phyloP scores from a whole-genome alignment of 2,329 filamentous ascomycete genomes.

The Cercospora nicotianae region DNA sequence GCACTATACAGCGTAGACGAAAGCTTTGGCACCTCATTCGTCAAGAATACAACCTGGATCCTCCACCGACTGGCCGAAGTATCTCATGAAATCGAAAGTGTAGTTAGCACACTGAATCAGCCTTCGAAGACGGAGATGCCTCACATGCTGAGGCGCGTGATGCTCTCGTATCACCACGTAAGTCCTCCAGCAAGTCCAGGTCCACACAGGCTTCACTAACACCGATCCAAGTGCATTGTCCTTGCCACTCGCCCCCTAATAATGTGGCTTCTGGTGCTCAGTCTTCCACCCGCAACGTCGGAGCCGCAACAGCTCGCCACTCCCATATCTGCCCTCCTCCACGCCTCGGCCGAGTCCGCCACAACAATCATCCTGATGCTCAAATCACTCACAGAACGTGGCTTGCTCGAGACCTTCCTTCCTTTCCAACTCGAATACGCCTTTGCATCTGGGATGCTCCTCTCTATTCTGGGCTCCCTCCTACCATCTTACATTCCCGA shows the following conservation, averaged over 20 bases:
- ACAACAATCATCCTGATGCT: conserved; percentile 14
- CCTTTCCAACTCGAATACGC: conserved; percentile 31
- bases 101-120: conserved; percentile 3
- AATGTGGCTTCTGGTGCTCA: conserved; percentile 19
- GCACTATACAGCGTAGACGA: conserved; percentile 14
- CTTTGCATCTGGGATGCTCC: conserved; percentile 26
- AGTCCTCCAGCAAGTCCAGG: background rate
- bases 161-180: conserved; percentile 21
- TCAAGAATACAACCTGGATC: conserved; percentile 26
- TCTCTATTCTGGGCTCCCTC: conserved; percentile 25
- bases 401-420: conserved; percentile 25
- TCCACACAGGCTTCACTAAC: background rate
- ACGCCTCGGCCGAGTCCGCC: conserved; percentile 16
- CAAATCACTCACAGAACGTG: conserved; percentile 6
- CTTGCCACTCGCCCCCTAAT: conserved; percentile 39
- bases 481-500: conserved; percentile 26
- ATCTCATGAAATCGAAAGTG: conserved; percentile 28
- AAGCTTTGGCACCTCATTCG: conserved; percentile 12
- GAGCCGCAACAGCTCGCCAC: conserved; percentile 18
- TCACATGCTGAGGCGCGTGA: conserved; percentile 18
- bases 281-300: conserved; percentile 14
- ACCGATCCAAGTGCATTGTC: conserved; percentile 20
- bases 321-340: conserved; percentile 17
- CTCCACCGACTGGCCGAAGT: conserved; percentile 29
- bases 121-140: conserved; percentile 9